Evolutionary conservation across 768 basidiomycete genomes (phyloP).

Genomic region (Mycena albidolilacea): DNA sequence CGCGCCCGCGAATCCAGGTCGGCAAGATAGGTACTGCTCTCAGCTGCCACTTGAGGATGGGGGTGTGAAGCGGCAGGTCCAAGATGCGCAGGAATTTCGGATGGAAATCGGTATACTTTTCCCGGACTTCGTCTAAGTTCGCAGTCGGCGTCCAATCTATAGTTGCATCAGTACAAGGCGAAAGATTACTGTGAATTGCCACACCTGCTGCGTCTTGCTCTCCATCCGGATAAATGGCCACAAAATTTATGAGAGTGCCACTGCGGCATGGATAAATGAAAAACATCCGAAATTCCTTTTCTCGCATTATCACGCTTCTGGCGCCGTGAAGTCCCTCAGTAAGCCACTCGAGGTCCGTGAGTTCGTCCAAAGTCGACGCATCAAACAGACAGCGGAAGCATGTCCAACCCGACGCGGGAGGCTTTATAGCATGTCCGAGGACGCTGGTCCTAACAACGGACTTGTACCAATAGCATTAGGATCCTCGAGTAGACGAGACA

Average conservation of each 20-base stretch:
- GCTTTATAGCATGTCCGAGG: background rate
- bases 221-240: background rate
- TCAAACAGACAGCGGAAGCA: conserved; percentile 27
- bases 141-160: conserved; percentile 12
- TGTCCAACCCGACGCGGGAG: conserved; percentile 9
- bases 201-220: background rate
- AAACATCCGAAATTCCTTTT: background rate
- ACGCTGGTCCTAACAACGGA: conserved; percentile 25
- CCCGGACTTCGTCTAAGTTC: conserved; percentile 1
- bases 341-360: conserved; percentile 23
- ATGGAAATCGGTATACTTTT: conserved; percentile 1
- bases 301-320: background rate
- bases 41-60: conserved; percentile 17
- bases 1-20: conserved; percentile 23
- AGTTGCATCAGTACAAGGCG: background rate
- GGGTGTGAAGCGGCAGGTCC: conserved; percentile 11
- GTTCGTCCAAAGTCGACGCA: background rate
- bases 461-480: conserved; percentile 3
- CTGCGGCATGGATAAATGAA: conserved; percentile 13
- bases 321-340: background rate
- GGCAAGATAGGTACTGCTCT: background rate
- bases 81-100: conserved; percentile 27
- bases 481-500: background rate
- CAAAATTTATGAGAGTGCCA: conserved; percentile 21
- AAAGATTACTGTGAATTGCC: no score